Percentiles rank a stretch among this genome's conserved stretches.
Conservation (phyloP, 805 yeast genomes). For the Middelhovenomyces tepae region DNA sequence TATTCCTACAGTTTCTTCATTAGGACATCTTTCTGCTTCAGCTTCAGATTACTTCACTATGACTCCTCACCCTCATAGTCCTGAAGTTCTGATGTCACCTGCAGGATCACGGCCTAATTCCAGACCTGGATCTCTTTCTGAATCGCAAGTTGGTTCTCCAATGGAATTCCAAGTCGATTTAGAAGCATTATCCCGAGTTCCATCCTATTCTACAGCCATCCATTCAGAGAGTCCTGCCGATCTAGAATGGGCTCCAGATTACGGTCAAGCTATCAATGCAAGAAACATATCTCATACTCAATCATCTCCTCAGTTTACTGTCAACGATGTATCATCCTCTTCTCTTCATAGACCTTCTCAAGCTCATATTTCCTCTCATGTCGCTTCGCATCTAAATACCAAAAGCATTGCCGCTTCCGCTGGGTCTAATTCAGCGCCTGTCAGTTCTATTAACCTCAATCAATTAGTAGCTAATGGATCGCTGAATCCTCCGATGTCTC, state of each 20-base stretch:
- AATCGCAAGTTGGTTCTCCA: neutral
- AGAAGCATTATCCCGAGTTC: slow-evolving; percentile 55
- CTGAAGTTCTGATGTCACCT: no score
- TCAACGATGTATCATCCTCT: no score
- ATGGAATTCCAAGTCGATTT: slow-evolving; percentile 23
- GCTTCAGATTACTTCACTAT: neutral
- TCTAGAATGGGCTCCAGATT: neutral
- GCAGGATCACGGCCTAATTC: neutral
- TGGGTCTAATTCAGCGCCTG: neutral
- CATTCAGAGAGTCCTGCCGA: slow-evolving; percentile 34
- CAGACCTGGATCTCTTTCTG: neutral
- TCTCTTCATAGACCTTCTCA: no score
- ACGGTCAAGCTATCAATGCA: no score
- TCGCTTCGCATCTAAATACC: no score
- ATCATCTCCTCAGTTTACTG: no score
- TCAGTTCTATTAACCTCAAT: slow-evolving; percentile 1
- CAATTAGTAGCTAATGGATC: slow-evolving; percentile 1
- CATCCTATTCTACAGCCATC: slow-evolving; percentile 77
- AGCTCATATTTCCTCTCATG: no score
- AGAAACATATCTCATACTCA: no score
- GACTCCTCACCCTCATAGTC: slow-evolving; percentile 1
- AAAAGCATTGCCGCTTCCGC: no score
- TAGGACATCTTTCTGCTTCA: neutral
- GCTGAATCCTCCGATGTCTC: no score
- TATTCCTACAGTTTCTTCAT: neutral